Base-by-base conservation (phyloP, 495 filamentous ascomycete species). In the Aspergillus mulundensis region DNA sequence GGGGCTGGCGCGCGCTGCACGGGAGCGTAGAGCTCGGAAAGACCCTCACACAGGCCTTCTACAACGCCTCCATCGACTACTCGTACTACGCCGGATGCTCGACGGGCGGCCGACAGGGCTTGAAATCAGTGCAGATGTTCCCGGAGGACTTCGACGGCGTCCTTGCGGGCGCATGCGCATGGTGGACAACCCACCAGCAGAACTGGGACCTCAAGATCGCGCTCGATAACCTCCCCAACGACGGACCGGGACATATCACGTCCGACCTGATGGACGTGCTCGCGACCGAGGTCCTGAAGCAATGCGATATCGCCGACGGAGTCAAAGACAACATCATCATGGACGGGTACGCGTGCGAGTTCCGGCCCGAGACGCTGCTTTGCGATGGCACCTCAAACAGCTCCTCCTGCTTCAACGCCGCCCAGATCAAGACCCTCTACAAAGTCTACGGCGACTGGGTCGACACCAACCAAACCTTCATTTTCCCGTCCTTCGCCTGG, bases 81-180 rank as follows among this genome's bases (percentile, higher is more conserved):
- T 77, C 71, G 8, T 86, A 86, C 63, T 86, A 79, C 60, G 63
- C 66, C 12, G 80, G 80, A 16, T 87, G 82, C 66, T 84, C 81
- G 0, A 82, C 78, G 0, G 83, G 83, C 32, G 84, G 84, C 3
- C 69, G 81, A 0, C 81, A 84, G 58, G 83, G 82, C 3, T 55
- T 84, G 1, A 78, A 78, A 42, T 72, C 77, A 5, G 71, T 79
- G 2, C 72, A 85, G 58, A 66, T 70, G 50, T 83, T 73, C 30
- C 81, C 82, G 1, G 70, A 75, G 5, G 78, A 77, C 58, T 62
- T 56, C 28, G 54, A 56, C 18, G 54, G 54, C 6, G 46, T 56
- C 0, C 28, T 56, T 2, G 45, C 34, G 1, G 54, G 54, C 1
- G 44, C 54, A 5, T 46, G 45, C 15, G 56, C 56, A n/a, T 57